Evolutionary conservation across 2,329 filamentous ascomycete species (phyloP).

Genomic region (Sphaerostilbella broomeana): DNA sequence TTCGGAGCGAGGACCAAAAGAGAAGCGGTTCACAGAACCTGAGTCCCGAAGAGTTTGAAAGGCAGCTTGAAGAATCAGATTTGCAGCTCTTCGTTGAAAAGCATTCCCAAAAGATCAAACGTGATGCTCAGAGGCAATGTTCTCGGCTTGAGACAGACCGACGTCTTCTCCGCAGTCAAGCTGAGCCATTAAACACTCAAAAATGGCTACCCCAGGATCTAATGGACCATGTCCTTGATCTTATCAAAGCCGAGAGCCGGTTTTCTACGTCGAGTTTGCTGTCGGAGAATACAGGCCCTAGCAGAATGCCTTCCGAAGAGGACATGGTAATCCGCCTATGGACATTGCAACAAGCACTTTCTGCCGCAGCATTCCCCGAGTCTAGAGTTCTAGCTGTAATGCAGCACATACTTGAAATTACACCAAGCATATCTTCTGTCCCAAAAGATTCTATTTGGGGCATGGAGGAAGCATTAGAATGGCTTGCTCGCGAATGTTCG

Average conservation of each 20-base stretch:
- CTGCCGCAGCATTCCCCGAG: slow-evolving; percentile 60
- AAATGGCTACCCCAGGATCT: slow-evolving; percentile 79
- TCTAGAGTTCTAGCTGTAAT: slow-evolving; percentile 58
- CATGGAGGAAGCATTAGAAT: slow-evolving; percentile 80
- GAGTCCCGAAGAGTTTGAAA: slow-evolving; percentile 83
- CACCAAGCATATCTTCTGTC: slow-evolving; percentile 50
- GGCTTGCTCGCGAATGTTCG: slow-evolving; percentile 73
- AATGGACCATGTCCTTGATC: slow-evolving; percentile 67
- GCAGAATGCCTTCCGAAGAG: slow-evolving; percentile 62
- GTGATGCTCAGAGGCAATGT: slow-evolving; percentile 71
- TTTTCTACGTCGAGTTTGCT: slow-evolving; percentile 47
- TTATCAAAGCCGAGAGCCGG: slow-evolving; percentile 61
- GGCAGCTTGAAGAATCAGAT: slow-evolving; percentile 82
- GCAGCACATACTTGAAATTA: slow-evolving; percentile 59
- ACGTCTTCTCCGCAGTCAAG: slow-evolving; percentile 71
- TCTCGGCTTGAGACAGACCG: slow-evolving; percentile 77
- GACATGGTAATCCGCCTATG: slow-evolving; percentile 74
- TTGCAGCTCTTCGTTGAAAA: slow-evolving; percentile 84
- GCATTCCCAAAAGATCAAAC: slow-evolving; percentile 67
- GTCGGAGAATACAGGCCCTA: slow-evolving; percentile 37
- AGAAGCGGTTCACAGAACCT: too few species aligned
- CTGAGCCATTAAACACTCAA: slow-evolving; percentile 62
- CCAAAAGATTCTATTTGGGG: slow-evolving; percentile 71
- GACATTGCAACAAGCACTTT: slow-evolving; percentile 71
- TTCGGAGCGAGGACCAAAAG: too few species aligned